phyloP scores from a whole-genome alignment of 768 basidiomycete species.

The Hydnum rufescens region DNA sequence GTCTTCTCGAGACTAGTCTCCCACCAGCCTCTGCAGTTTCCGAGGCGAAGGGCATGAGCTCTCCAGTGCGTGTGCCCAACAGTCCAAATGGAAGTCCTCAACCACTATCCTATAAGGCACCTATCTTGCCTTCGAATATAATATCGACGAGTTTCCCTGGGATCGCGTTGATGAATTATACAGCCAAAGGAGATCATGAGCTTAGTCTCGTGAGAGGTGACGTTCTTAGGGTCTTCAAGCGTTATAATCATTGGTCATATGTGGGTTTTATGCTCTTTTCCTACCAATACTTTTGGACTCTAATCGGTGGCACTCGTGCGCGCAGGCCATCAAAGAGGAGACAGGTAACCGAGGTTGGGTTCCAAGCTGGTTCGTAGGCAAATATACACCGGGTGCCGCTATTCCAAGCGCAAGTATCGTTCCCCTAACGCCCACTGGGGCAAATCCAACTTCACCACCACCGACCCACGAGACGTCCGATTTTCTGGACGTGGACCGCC shows the following conservation, averaged over 20 bases:
- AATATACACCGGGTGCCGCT: constrained; percentile 15
- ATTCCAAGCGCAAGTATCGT: neutral
- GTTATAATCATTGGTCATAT: constrained; percentile 97
- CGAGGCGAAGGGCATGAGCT: constrained; percentile 27
- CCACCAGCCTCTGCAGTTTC: constrained; percentile 78
- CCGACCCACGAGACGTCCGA: neutral
- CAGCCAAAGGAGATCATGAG: constrained; percentile 85
- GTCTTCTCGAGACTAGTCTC: constrained; percentile 78
- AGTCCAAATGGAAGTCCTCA: constrained; percentile 3
- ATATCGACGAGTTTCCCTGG: constrained; percentile 97
- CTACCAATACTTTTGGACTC: constrained; percentile 6
- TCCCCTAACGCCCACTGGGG: neutral
- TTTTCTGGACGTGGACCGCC: neutral
- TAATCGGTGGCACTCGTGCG: constrained; percentile 9
- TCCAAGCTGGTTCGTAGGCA: constrained; percentile 89
- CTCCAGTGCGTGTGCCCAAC: neutral
- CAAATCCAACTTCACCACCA: neutral
- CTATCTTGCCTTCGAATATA: constrained; percentile 77
- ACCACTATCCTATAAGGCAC: constrained; percentile 34
- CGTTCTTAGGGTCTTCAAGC: constrained; percentile 78
- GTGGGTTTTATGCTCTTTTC: constrained; percentile 24
- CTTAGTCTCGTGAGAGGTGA: constrained; percentile 79
- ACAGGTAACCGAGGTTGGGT: constrained; percentile 94
- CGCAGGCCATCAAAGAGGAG: constrained; percentile 78
- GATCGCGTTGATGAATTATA: constrained; percentile 89